Percentiles rank a stretch among this genome's conserved stretches.
phyloP scores from a whole-genome alignment of 805 yeast genomes.

The Metschnikowia koreensis region DNA sequence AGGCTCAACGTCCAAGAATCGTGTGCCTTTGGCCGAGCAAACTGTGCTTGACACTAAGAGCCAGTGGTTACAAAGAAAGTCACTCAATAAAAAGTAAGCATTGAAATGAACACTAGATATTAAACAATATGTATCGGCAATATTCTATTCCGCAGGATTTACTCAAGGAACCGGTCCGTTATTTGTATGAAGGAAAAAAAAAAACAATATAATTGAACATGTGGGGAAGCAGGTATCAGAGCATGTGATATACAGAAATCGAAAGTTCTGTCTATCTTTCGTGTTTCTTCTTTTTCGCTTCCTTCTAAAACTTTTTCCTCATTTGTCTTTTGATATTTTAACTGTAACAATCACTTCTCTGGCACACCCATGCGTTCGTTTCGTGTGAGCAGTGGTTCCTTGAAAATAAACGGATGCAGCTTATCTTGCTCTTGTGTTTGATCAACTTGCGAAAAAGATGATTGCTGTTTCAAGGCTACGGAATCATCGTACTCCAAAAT shows the following conservation, averaged over 20 bases:
- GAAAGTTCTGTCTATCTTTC: too few species aligned
- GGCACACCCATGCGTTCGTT: constrained; percentile 18
- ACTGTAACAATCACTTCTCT: background rate
- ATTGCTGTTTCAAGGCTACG: constrained; percentile 11
- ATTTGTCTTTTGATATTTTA: background rate
- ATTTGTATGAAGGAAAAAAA: background rate
- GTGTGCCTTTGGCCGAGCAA: constrained; percentile 38
- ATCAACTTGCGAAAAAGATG: constrained; percentile 12
- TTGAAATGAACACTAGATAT: background rate
- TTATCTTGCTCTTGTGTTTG: constrained; percentile 16
- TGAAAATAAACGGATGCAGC: constrained; percentile 13
- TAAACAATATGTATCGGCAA: background rate
- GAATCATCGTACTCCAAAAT: constrained; percentile 49
- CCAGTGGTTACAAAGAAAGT: constrained; percentile 41
- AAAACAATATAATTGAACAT: background rate
- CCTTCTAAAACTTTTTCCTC: background rate
- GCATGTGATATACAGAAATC: too few species aligned
- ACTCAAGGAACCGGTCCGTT: background rate
- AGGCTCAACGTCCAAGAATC: constrained; percentile 21
- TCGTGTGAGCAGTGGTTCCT: constrained; percentile 17
- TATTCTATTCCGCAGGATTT: background rate
- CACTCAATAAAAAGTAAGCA: constrained; percentile 32
- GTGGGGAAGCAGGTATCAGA: background rate
- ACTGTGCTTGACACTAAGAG: constrained; percentile 30
- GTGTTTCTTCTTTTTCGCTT: background rate